A percentile compares a stretch with the other conserved stretches of the same genome.
phyloP scores from a whole-genome alignment of 2,329 filamentous ascomycete genomes.

The Diaporthe amygdali region DNA sequence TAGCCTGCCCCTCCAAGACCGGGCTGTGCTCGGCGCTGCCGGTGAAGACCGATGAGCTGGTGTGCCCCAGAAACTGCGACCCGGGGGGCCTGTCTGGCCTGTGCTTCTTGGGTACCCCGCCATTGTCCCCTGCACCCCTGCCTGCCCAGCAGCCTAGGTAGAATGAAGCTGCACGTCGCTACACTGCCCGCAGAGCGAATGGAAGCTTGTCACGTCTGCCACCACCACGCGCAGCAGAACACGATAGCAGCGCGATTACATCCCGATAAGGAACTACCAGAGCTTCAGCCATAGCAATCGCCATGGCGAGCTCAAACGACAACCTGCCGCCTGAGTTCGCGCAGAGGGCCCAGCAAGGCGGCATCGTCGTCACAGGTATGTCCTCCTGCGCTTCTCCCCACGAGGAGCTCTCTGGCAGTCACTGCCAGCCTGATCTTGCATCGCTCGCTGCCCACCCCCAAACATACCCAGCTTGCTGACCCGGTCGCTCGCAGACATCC shows the following conservation, averaged over 20 bases:
- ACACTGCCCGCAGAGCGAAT: neutral
- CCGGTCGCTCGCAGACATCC: conserved; percentile 61
- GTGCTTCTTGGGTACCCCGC: conserved; percentile 1
- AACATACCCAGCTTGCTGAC: conserved; percentile 18
- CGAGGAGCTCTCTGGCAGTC: neutral
- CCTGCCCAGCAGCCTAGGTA: neutral
- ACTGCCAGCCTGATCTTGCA: neutral
- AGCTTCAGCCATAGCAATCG: neutral
- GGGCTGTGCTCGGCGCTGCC: conserved; percentile 1
- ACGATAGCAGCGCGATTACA: neutral
- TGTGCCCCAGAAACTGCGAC: neutral
- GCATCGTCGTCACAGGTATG: conserved; percentile 54
- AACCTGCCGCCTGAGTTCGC: conserved; percentile 49
- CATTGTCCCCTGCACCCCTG: conserved; percentile 15
- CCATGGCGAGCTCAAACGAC: conserved; percentile 42
- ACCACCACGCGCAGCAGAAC: neutral
- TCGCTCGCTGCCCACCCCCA: neutral
- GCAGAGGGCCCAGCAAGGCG: conserved; percentile 50
- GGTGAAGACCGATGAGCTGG: conserved; percentile 2
- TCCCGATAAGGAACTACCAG: neutral
- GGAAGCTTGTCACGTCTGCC: conserved; percentile 10
- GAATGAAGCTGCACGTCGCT: neutral
- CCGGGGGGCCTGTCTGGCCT: neutral
- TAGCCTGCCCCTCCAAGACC: neutral
- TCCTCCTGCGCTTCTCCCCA: neutral